Evolutionary conservation across 768 basidiomycete species (phyloP), one percentile per base, ranked within the genome.

Genomic region (Roridomyces roridus): DNA sequence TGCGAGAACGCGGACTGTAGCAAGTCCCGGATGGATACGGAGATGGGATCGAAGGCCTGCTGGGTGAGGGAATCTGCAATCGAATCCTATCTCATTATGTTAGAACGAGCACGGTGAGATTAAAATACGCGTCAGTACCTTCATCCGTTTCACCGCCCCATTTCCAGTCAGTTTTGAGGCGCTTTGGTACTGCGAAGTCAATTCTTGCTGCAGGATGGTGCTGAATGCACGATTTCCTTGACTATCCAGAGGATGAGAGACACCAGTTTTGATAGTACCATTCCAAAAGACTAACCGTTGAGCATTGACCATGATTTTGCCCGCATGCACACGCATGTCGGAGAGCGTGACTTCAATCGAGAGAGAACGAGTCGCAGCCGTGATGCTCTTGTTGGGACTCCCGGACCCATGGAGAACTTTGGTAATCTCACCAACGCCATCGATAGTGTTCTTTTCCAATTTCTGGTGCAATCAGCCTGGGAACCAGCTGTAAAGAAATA

Each of bases 211-310:
- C 0, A 61, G 11, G 5, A 34, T 40, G 17, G 28, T 8, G 0
- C n/a, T 20, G 40, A 61, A 61, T 0, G 45, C 35, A 0, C 59
- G 49, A 6, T 45, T 61, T 2, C 49, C 55, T 9, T 56, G 46
- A 18, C 59, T 61, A 17, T 46, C 23, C 4, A 35, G 14, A 6
- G 5, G 21, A 15, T 46, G 39, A 40, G 25, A 11, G 18, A 41
- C 17, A 17, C 6, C 6, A 15, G 21, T 21, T 1, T 26, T 28
- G 18, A 17, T n/a, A n/a, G n/a, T n/a, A n/a, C n/a, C n/a, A 3
- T 15, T 28, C 6, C 10, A 48, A 26, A 9, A 4, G 5, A 42
- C 53, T 1, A 12, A 52, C 59, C 50, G 23, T 25, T 61, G 59
- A 1, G 59, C 46, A 1, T 51, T 2, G 1, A 24, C 15, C 1